Evolutionary conservation across 202 grass and related monocot species (phyloP).

Genomic region (Setaria italica): DNA sequence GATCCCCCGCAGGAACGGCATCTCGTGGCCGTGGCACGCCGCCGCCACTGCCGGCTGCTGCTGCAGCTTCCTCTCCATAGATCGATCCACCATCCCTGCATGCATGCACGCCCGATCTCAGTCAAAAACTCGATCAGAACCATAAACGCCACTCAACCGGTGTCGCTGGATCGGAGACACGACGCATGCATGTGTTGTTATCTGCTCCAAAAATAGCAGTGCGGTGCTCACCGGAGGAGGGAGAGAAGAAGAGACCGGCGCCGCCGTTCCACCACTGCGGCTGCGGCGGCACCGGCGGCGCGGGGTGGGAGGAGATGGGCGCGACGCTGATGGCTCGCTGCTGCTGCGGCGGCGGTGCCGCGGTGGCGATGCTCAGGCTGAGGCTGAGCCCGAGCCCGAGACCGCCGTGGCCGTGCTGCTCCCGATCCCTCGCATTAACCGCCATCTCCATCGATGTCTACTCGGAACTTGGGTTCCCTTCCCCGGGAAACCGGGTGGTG

Average conservation of each 20-base stretch:
- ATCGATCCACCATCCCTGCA: conserved; percentile 49
- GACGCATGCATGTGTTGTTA: not conserved
- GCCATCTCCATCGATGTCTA: conserved; percentile 38
- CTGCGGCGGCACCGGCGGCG: not conserved
- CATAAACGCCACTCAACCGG: not conserved
- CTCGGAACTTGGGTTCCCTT: not conserved
- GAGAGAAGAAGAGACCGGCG: conserved; percentile 19
- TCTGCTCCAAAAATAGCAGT: not conserved
- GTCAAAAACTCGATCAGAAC: not conserved
- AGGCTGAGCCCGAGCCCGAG: conserved; percentile 59
- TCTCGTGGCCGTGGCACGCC: conserved; percentile 47
- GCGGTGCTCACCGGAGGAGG: conserved; percentile 20
- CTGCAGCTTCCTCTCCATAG: conserved; percentile 11
- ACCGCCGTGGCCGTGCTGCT: not conserved
- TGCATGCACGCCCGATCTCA: not conserved
- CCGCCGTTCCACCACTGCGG: conserved; percentile 34
- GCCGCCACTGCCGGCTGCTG: not conserved
- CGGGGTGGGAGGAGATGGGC: conserved; percentile 32
- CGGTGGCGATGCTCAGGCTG: conserved; percentile 62
- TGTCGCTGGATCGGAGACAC: not conserved
- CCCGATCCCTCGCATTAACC: conserved; percentile 31
- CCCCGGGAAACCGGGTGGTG: not conserved
- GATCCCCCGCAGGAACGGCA: conserved; percentile 71
- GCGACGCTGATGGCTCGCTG: conserved; percentile 33
- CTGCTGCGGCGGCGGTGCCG: not conserved